phyloP scores from a whole-genome alignment of 2,329 filamentous ascomycete genomes.

The Orbilia blumenaviensis region DNA sequence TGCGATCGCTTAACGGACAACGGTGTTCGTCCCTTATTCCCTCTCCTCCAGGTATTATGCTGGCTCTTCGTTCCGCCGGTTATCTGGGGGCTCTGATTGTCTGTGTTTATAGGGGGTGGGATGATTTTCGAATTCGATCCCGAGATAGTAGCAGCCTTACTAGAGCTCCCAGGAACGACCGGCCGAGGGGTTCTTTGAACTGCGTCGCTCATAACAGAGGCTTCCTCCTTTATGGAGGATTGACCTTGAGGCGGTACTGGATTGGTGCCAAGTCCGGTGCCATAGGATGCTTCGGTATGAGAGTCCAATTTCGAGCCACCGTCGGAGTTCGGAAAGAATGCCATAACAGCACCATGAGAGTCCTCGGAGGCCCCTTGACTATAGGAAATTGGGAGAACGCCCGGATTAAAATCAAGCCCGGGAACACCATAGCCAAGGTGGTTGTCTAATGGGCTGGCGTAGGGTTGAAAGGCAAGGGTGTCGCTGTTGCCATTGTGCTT shows the following conservation, averaged over 20 bases:
- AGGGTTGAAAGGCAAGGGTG: conserved; percentile 20
- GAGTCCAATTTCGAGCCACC: conserved; percentile 22
- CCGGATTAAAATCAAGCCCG: conserved; percentile 26
- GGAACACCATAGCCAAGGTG: conserved; percentile 31
- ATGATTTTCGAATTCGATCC: conserved; percentile 23
- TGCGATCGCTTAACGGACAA: conserved; percentile 57
- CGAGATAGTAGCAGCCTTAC: conserved; percentile 38
- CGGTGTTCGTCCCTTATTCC: conserved; percentile 48
- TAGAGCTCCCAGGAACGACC: neutral
- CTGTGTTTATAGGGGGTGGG: conserved; percentile 49
- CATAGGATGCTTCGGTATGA: conserved; percentile 12
- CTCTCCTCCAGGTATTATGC: conserved; percentile 49
- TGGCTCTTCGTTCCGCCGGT: conserved; percentile 44
- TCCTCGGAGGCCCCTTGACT: conserved; percentile 14
- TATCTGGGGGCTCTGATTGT: conserved; percentile 34
- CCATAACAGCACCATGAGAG: conserved; percentile 16
- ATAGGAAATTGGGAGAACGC: conserved; percentile 23
- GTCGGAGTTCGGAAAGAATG: conserved; percentile 26
- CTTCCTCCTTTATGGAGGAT: conserved; percentile 32
- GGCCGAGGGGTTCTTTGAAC: conserved; percentile 14
- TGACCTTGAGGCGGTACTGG: neutral
- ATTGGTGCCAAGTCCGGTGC: neutral
- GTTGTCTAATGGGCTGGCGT: conserved; percentile 22
- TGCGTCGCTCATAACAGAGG: neutral
- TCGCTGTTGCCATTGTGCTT: conserved; percentile 25